These are phyloP conservation scores for Aspergillus arachidicola DNA, from an alignment of 2,329 filamentous ascomycete genomes.

Conservation along the genomic window DNA sequence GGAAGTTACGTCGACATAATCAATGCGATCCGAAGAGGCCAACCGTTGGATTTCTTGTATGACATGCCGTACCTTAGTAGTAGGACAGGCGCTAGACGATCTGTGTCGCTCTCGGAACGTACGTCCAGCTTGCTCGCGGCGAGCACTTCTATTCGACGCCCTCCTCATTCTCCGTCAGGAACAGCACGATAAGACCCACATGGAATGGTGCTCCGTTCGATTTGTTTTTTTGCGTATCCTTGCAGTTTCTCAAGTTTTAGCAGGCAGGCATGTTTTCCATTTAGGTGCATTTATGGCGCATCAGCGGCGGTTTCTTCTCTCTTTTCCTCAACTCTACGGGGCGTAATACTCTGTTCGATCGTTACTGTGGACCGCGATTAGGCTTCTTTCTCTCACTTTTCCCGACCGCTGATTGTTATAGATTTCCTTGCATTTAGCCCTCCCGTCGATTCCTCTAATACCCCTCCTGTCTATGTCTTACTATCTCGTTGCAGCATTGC, in stretches of 20 bases:
- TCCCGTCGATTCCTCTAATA: slow-evolving; percentile 16
- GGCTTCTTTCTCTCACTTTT: not conserved
- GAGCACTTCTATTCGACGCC: slow-evolving; percentile 24
- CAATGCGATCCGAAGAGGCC: slow-evolving; percentile 40
- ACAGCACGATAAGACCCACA: slow-evolving; percentile 27
- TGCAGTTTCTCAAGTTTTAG: slow-evolving; percentile 4
- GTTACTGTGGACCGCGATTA: not conserved
- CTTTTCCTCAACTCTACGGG: not conserved
- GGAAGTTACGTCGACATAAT: slow-evolving; percentile 47
- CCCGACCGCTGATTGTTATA: slow-evolving; percentile 12
- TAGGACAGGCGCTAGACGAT: slow-evolving; percentile 21
- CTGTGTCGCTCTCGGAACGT: slow-evolving; percentile 24
- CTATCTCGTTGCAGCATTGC: slow-evolving; percentile 2
- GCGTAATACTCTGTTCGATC: not conserved
- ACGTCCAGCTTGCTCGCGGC: slow-evolving; percentile 26
- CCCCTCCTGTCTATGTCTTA: slow-evolving; percentile 10
- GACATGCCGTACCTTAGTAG: slow-evolving; percentile 24
- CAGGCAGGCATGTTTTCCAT: slow-evolving; percentile 5
- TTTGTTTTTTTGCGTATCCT: slow-evolving; percentile 15
- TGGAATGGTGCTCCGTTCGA: not conserved
- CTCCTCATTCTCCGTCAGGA: slow-evolving; percentile 28
- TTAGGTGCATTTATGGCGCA: slow-evolving; percentile 28
- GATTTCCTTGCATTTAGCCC: slow-evolving; percentile 14
- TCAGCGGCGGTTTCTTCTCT: slow-evolving; percentile 23
- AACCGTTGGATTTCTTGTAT: slow-evolving; percentile 35